Conservation (phyloP, 352 stramenopile species). For the Thraustotheca clavata region DNA sequence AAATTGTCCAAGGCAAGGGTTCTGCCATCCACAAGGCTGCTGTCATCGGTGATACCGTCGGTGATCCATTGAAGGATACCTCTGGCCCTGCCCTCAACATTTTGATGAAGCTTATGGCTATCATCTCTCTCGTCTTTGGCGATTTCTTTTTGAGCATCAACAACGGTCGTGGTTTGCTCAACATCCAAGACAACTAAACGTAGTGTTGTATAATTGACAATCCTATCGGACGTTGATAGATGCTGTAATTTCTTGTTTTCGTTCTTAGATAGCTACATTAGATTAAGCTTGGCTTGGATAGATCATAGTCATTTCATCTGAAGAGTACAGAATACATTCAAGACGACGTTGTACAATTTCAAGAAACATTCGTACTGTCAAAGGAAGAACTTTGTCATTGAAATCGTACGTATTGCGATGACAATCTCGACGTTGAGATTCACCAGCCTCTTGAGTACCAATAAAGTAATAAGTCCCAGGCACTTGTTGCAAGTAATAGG, state of each 20-base stretch:
- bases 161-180: constrained; percentile 89
- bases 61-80: constrained; percentile 99
- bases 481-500: constrained; percentile 75
- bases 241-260: neutral
- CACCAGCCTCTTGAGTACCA: constrained; percentile 56
- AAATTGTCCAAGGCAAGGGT: constrained; percentile 90
- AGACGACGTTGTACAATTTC: constrained; percentile 64
- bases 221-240: neutral
- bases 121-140: constrained; percentile 98
- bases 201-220: neutral
- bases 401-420: constrained; percentile 47
- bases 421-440: constrained; percentile 21
- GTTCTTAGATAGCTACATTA: neutral
- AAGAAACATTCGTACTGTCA: constrained; percentile 70
- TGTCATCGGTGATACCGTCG: constrained; percentile 97
- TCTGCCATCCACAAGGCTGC: constrained; percentile 97
- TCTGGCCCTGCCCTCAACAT: constrained; percentile 99
- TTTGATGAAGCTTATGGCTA: constrained; percentile 99
- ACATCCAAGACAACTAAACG: constrained; percentile 40
- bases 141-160: constrained; percentile 99
- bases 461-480: constrained; percentile 82
- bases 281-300: neutral
- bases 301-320: constrained; percentile 39
- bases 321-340: constrained; percentile 50
- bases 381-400: constrained; percentile 71